phyloP scores from a whole-genome alignment of 2,329 filamentous ascomycete species.

The Ophiocordyceps camponoti-rufipedis region DNA sequence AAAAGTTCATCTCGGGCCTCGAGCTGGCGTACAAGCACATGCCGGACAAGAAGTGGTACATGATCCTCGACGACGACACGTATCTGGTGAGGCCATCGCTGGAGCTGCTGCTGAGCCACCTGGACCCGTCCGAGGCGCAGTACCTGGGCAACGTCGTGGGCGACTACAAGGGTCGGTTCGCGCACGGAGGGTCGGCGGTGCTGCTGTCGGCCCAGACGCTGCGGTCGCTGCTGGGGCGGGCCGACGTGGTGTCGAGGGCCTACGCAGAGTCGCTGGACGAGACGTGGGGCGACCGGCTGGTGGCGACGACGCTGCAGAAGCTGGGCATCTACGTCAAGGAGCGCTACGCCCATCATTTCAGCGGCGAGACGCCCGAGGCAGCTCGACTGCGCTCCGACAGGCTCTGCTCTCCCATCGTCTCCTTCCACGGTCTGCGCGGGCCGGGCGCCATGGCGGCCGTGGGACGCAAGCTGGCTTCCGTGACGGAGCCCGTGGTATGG shows the following conservation, averaged over 20 bases:
- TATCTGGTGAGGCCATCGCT: conserved; percentile 32
- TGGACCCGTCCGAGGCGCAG: conserved; percentile 25
- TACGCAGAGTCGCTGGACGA: conserved; percentile 30
- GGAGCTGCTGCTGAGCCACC: conserved; percentile 25
- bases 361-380: conserved; percentile 30
- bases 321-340: conserved; percentile 37
- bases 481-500: conserved; percentile 26
- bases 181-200: conserved; percentile 36
- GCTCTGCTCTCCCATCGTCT: conserved; percentile 34
- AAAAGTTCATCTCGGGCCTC: conserved; percentile 38
- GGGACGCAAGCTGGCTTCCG: conserved; percentile 20
- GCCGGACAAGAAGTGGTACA: conserved; percentile 39
- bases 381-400: conserved; percentile 30
- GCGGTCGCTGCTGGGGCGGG: conserved; percentile 23
- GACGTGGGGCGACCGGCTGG: conserved; percentile 34
- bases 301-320: conserved; percentile 33
- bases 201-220: conserved; percentile 33
- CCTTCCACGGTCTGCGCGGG: conserved; percentile 31
- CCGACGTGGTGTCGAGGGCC: conserved; percentile 22
- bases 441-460: conserved; percentile 25
- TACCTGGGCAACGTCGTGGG: conserved; percentile 40
- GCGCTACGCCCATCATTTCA: conserved; percentile 33
- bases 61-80: conserved; percentile 39
- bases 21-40: conserved; percentile 30
- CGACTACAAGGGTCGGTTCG: conserved; percentile 35